These are phyloP conservation scores for Poronia punctata DNA, from an alignment of 495 filamentous ascomycete genomes.

Conservation along the genomic window DNA sequence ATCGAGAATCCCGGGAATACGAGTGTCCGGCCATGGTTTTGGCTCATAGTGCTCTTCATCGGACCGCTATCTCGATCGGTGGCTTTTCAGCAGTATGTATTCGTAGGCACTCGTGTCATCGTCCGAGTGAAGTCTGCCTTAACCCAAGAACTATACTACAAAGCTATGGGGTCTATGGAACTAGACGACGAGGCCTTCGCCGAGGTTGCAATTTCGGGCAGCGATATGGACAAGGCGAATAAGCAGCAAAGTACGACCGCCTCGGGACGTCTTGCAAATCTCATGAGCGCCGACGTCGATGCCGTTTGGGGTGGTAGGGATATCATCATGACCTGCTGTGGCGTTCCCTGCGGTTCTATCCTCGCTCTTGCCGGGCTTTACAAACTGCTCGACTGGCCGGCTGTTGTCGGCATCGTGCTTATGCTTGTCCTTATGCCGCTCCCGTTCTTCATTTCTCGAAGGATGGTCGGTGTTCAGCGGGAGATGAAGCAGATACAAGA, in stretches of 20 bases:
- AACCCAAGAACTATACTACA: conserved; percentile 46
- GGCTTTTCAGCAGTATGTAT: conserved; percentile 43
- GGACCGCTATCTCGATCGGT: conserved; percentile 36
- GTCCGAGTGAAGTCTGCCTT: conserved; percentile 41
- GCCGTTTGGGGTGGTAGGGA: conserved; percentile 37
- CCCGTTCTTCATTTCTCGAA: conserved; percentile 31
- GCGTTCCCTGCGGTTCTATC: conserved; percentile 29
- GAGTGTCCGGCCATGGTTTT: conserved; percentile 33
- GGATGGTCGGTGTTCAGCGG: conserved; percentile 34
- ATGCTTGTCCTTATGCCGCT: conserved; percentile 34
- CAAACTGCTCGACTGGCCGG: conserved; percentile 39
- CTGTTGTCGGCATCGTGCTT: conserved; percentile 35
- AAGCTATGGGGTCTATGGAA: conserved; percentile 40
- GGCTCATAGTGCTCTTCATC: conserved; percentile 40
- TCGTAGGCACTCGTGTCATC: conserved; percentile 38
- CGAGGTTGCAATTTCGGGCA: conserved; percentile 19
- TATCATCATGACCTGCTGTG: conserved; percentile 30
- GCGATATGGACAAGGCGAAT: conserved; percentile 15
- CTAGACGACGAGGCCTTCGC: conserved; percentile 34
- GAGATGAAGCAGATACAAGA: conserved; percentile 42
- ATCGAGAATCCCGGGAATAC: conserved; percentile 28
- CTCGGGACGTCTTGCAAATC: conserved; percentile 40
- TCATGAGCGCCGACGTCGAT: conserved; percentile 46
- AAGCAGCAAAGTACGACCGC: conserved; percentile 32
- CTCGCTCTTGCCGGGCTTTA: conserved; percentile 36